phyloP scores from a whole-genome alignment of 2,329 filamentous ascomycete species.

The Zasmidium angulare region DNA sequence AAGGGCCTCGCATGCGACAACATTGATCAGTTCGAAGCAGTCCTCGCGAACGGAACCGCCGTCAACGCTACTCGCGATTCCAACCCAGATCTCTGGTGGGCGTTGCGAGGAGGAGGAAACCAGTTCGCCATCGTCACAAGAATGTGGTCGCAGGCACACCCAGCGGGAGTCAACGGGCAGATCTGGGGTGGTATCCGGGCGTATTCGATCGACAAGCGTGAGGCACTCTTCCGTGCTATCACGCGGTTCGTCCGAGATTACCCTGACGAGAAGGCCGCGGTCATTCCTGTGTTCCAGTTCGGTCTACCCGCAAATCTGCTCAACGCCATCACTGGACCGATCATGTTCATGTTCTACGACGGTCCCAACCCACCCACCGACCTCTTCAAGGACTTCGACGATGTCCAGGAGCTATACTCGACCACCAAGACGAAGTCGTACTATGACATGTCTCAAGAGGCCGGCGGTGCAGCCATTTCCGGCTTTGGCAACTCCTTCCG shows the following conservation, averaged over 20 bases:
- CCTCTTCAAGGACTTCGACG: conserved; percentile 20
- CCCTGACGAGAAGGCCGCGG: conserved; percentile 19
- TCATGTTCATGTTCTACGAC: conserved; percentile 24
- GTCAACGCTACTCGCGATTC: conserved; percentile 45
- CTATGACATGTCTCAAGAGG: conserved; percentile 13
- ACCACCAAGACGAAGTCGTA: conserved; percentile 15
- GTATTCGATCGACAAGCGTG: conserved; percentile 16
- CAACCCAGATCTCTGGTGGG: conserved; percentile 52
- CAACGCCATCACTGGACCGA: conserved; percentile 19
- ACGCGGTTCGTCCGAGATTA: conserved; percentile 17
- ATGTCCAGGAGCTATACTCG: conserved; percentile 6
- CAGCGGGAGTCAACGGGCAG: conserved; percentile 19
- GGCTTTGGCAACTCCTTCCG: conserved; percentile 25
- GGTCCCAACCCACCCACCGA: conserved; percentile 15
- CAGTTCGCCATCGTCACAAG: conserved; percentile 38
- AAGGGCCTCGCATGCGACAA: conserved; percentile 20
- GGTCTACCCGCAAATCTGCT: conserved; percentile 15
- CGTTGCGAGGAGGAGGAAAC: conserved; percentile 54
- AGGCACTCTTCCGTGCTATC: conserved; percentile 17
- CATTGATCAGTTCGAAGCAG: conserved; percentile 42
- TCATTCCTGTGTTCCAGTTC: conserved; percentile 21
- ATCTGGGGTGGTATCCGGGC: conserved; percentile 23
- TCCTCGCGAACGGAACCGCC: conserved; percentile 52
- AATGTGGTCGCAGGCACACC: conserved; percentile 22
- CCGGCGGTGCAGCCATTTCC: conserved; percentile 14